Evolutionary conservation across 83 land plant species (phyloP).

Genomic region (Diphasiastrum complanatum): DNA sequence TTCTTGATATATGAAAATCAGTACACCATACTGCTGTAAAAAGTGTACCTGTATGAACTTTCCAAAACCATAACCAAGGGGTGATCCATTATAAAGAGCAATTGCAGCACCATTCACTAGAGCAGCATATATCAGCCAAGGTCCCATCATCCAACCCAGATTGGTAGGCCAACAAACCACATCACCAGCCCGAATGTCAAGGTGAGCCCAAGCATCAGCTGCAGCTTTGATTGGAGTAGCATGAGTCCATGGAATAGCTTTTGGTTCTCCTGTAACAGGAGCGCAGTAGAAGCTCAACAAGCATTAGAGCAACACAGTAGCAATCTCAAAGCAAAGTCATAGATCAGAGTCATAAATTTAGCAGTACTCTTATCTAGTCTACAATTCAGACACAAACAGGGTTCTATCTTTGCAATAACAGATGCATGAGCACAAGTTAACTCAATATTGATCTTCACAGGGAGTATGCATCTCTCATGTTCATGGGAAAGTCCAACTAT

Average conservation of each 20-base stretch:
- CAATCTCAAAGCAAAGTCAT: no score
- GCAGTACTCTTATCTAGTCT: no score
- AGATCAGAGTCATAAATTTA: no score
- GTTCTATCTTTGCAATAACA: no score
- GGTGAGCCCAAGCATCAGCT: conserved; percentile 96
- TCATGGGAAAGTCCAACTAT: no score
- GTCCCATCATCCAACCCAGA: conserved; percentile 99
- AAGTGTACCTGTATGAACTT: conserved; percentile 79
- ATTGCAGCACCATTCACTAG: conserved; percentile 81
- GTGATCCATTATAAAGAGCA: conserved; percentile 88
- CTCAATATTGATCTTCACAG: no score
- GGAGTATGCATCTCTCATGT: no score
- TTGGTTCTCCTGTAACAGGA: conserved; percentile 68
- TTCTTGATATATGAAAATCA: background rate
- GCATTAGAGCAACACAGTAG: no score
- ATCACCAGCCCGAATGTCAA: conserved; percentile 79
- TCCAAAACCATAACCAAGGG: conserved; percentile 72
- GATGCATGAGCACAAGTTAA: no score
- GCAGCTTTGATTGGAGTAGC: conserved; percentile 86
- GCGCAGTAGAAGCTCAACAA: no score
- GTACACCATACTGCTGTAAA: background rate
- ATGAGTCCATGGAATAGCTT: conserved; percentile 96
- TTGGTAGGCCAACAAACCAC: conserved; percentile 94
- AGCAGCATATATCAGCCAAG: conserved; percentile 90
- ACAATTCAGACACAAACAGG: no score